These are phyloP conservation scores for Pneumocystis carinii DNA, from an alignment of 1,139 yeast species.

Conservation along the genomic window DNA sequence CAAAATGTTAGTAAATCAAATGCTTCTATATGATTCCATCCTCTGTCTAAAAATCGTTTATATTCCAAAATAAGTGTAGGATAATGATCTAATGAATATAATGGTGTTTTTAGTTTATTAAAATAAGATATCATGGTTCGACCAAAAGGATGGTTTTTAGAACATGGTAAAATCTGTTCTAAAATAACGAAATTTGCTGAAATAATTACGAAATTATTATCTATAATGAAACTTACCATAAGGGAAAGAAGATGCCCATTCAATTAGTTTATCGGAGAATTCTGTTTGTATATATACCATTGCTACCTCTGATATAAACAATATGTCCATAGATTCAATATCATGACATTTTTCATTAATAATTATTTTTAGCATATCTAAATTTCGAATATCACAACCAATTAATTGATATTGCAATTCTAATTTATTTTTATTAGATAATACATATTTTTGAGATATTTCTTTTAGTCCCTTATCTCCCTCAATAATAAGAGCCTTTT, in stretches of 20 bases:
- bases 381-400: constrained; percentile 58
- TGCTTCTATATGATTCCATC: constrained; percentile 38
- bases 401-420: constrained; percentile 40
- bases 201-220: constrained; percentile 20
- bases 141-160: constrained; percentile 51
- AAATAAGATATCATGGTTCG: constrained; percentile 64
- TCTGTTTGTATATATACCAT: constrained; percentile 63
- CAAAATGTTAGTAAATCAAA: constrained; percentile 47
- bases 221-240: constrained; percentile 13
- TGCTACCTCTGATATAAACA: constrained; percentile 72
- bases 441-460: constrained; percentile 22
- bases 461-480: constrained; percentile 33
- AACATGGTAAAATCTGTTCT: constrained; percentile 61
- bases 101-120: constrained; percentile 49
- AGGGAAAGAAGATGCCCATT: constrained; percentile 28
- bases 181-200: constrained; percentile 49
- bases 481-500: constrained; percentile 39
- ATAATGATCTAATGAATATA: constrained; percentile 50
- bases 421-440: constrained; percentile 20
- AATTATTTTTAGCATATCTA: constrained; percentile 29
- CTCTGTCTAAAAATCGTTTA: constrained; percentile 34
- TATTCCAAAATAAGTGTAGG: constrained; percentile 39
- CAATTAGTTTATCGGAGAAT: constrained; percentile 51
- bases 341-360: constrained; percentile 24
- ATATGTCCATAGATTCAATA: constrained; percentile 27